phyloP scores from a whole-genome alignment of 352 stramenopile species.

The Globisporangium polare region DNA sequence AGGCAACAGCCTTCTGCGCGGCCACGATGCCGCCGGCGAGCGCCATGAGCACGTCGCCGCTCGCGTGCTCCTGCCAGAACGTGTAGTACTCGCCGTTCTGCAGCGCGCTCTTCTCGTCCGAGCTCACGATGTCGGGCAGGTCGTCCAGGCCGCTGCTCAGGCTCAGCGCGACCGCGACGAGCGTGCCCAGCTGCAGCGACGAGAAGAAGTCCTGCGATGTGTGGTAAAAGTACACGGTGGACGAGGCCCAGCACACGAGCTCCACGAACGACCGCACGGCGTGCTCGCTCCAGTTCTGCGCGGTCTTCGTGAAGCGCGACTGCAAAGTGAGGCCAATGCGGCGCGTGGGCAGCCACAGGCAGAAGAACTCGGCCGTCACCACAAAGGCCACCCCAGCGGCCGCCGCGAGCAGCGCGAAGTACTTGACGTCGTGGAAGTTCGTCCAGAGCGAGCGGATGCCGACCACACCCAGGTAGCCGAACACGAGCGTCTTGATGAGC shows the following conservation, averaged over 20 bases:
- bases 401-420: constrained; percentile 61
- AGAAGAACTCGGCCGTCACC: constrained; percentile 72
- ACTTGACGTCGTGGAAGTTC: constrained; percentile 68
- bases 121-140: constrained; percentile 49
- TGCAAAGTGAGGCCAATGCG: constrained; percentile 69
- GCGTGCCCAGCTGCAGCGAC: constrained; percentile 50
- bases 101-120: constrained; percentile 19
- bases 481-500: constrained; percentile 78
- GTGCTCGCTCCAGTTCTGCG: constrained; percentile 60
- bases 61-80: constrained; percentile 54
- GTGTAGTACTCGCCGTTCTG: constrained; percentile 31
- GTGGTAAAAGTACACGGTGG: constrained; percentile 59
- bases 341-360: constrained; percentile 71
- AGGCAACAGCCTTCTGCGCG: constrained; percentile 27
- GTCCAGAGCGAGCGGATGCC: constrained; percentile 58
- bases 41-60: constrained; percentile 41
- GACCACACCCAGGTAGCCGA: constrained; percentile 68
- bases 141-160: constrained; percentile 54
- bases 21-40: constrained; percentile 37
- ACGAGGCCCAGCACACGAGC: constrained; percentile 56
- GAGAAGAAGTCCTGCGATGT: constrained; percentile 43
- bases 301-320: constrained; percentile 61
- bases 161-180: constrained; percentile 47
- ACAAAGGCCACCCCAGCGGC: constrained; percentile 70
- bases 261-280: constrained; percentile 46